phyloP scores from a whole-genome alignment of 2,329 filamentous ascomycete genomes.

The Paraphaeosphaeria minitans region DNA sequence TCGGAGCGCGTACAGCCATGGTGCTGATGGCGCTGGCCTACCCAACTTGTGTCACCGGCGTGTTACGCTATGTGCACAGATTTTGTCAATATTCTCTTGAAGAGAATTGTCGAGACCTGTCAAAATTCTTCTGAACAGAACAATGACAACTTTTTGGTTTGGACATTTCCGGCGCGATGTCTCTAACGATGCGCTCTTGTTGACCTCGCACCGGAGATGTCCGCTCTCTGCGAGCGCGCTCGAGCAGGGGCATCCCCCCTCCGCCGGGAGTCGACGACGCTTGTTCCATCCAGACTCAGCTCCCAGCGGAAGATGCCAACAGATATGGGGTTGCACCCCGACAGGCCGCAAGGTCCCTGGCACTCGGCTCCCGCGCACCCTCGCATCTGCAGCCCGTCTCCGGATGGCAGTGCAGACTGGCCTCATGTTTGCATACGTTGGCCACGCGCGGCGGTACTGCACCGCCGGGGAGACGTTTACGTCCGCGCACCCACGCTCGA shows the following conservation, averaged over 20 bases:
- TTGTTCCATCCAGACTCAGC: conserved; percentile 22
- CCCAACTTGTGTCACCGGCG: neutral
- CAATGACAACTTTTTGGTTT: neutral
- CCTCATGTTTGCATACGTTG: neutral
- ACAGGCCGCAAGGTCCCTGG: conserved; percentile 37
- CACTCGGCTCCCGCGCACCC: conserved; percentile 27
- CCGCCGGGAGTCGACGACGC: conserved; percentile 17
- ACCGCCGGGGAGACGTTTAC: conserved; percentile 5
- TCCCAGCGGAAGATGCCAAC: conserved; percentile 35
- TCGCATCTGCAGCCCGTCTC: conserved; percentile 1
- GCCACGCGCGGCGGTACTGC: neutral
- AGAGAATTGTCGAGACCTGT: no score
- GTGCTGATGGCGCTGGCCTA: neutral
- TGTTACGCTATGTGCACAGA: neutral
- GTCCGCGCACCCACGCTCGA: conserved; percentile 1
- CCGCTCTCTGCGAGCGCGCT: conserved; percentile 16
- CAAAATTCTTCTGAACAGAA: neutral
- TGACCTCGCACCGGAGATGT: conserved; percentile 1
- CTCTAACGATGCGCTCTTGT: conserved; percentile 7
- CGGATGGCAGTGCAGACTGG: neutral
- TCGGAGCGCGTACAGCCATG: neutral
- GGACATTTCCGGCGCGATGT: neutral
- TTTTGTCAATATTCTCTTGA: no score
- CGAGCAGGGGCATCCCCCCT: conserved; percentile 31
- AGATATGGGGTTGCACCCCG: conserved; percentile 32